phyloP scores from a whole-genome alignment of 2,329 filamentous ascomycete species.

The Plenodomus tracheiphilus region DNA sequence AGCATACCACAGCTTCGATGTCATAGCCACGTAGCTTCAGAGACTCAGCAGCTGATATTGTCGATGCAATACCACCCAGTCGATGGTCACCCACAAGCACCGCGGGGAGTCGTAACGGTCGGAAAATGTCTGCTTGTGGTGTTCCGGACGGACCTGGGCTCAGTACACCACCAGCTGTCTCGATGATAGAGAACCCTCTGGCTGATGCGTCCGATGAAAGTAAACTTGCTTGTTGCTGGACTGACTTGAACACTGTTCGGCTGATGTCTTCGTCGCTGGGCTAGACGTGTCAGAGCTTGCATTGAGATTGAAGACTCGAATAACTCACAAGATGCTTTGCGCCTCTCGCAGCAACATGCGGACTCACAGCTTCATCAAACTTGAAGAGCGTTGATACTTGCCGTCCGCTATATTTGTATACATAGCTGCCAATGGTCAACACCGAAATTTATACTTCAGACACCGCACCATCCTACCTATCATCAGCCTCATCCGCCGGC shows the following conservation, averaged over 20 bases:
- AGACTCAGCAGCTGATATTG: slow-evolving; percentile 80
- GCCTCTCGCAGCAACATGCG: slow-evolving; percentile 68
- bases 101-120: slow-evolving; percentile 71
- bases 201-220: slow-evolving; percentile 1
- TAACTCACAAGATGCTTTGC: slow-evolving; percentile 22
- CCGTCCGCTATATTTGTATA: slow-evolving; percentile 61
- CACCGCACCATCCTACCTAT: slow-evolving; percentile 54
- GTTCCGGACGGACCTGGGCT: slow-evolving; percentile 76
- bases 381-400: slow-evolving; percentile 68
- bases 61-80: slow-evolving; percentile 78
- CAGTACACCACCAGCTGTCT: slow-evolving; percentile 82
- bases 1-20: slow-evolving; percentile 70
- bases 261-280: slow-evolving; percentile 28
- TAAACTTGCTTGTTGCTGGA: slow-evolving; percentile 13
- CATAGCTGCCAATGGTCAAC: slow-evolving; percentile 55
- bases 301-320: background rate
- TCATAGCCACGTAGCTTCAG: slow-evolving; percentile 78
- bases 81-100: slow-evolving; percentile 75
- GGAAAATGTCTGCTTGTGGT: slow-evolving; percentile 77
- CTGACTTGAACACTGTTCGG: slow-evolving; percentile 16
- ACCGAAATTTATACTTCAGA: background rate
- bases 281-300: slow-evolving; percentile 16
- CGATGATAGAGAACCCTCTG: slow-evolving; percentile 61
- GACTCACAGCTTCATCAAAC: slow-evolving; percentile 74
- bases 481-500: slow-evolving; percentile 68